Evolutionary conservation across 2,329 filamentous ascomycete species (phyloP), one percentile per base, ranked within the genome.

Genomic region (Neofusicoccum umdonicola): DNA sequence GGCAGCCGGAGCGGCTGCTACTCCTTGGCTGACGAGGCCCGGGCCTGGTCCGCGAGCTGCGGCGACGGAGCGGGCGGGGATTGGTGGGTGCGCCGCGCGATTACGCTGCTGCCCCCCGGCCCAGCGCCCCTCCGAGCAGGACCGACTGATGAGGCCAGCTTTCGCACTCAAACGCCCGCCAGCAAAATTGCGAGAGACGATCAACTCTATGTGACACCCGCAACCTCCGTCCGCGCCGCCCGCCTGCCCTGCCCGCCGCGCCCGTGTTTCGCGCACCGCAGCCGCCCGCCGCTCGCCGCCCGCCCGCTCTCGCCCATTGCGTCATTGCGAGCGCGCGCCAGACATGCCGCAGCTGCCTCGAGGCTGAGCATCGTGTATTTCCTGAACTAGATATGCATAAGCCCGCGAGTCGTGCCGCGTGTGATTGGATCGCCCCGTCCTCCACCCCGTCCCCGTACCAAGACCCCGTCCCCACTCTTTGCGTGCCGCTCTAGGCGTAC

Each of bases 21-120:
- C 47, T 51, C 56, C 56, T 60, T 60, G 56, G 56, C 56, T 60
- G 56, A 60, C 56, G 56, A 60, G 56, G 52, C 52, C 52, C 39
- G 19, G 37, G 56, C 8, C 35, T 39, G 35, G 35, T 5, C 19
- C 13, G 35, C 39, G 42, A 60, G 56, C 27, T 60, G 56, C 56
- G 56, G 56, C 42, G 56, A 35, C 56, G 50, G 50, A 52, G 50
- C 56, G 27, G 39, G 54, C 54, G 22, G 54, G 52, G 56, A 60
- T 60, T 60, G 56, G 56, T 47, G 56, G 37, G 27, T 27, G 54
- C 54, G 54, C 54, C 27, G n/a, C 9, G 56, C 56, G 56, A 60
- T 60, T 60, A 60, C 56, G 56, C 56, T 45, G 52, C 52, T 17
- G 12, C 31, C 27, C 48, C 27, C 47, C 50, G 35, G 12, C 11